These are phyloP conservation scores for Trichoderma harzianum DNA, from an alignment of 2,329 filamentous ascomycete genomes.

Conservation along the genomic window DNA sequence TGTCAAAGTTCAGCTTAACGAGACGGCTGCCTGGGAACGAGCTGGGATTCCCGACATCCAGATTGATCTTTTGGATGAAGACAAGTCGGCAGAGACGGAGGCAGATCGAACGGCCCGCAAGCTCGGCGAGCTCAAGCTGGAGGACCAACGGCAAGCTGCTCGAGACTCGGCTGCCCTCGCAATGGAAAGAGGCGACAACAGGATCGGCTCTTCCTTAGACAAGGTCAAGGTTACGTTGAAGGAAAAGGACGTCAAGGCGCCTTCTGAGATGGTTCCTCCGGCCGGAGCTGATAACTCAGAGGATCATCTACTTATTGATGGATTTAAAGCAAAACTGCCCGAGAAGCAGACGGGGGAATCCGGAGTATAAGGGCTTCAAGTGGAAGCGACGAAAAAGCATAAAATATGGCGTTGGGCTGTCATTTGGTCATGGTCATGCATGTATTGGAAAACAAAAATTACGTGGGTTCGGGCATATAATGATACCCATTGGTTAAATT, in stretches of 20 bases:
- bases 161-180: constrained; percentile 45
- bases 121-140: constrained; percentile 42
- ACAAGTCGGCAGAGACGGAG: constrained; percentile 47
- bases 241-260: constrained; percentile 44
- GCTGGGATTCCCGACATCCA: constrained; percentile 53
- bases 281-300: constrained; percentile 34
- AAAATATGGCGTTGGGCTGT: constrained; percentile 1
- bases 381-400: background rate
- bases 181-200: constrained; percentile 45
- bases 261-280: constrained; percentile 25
- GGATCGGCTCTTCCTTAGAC: constrained; percentile 22
- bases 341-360: constrained; percentile 10
- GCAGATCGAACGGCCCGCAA: constrained; percentile 36
- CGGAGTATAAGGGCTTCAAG: background rate
- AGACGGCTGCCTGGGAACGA: constrained; percentile 82
- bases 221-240: constrained; percentile 48
- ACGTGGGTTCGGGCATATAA: constrained; percentile 7
- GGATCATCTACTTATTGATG: constrained; percentile 47
- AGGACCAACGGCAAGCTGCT: constrained; percentile 40
- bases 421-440: background rate
- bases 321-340: constrained; percentile 31
- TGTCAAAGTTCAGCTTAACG: constrained; percentile 81
- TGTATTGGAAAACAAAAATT: background rate
- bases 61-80: constrained; percentile 67
- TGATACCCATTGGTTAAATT: constrained; percentile 1